phyloP scores from a whole-genome alignment of 2,329 filamentous ascomycete species.

The Aspergillus quadricinctus region DNA sequence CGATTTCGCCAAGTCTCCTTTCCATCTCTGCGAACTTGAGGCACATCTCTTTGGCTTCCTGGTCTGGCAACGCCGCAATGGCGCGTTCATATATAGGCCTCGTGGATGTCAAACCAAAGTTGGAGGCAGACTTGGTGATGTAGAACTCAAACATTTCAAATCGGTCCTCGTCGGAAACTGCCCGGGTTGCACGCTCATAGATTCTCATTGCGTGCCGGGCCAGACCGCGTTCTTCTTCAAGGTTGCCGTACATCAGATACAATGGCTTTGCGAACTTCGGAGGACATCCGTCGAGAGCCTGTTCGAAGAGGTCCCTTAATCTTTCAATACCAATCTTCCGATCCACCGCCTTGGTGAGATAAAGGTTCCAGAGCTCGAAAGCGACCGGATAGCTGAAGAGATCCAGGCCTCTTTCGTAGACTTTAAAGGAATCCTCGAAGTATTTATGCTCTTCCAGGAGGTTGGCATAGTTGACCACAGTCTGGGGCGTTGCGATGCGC shows the following conservation, averaged over 20 bases:
- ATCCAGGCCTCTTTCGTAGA: constrained; percentile 92
- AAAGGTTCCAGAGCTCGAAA: constrained; percentile 98
- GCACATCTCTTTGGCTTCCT: constrained; percentile 94
- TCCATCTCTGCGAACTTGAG: constrained; percentile 99
- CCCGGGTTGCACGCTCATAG: constrained; percentile 92
- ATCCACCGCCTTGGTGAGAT: constrained; percentile 94
- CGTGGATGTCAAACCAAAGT: constrained; percentile 94
- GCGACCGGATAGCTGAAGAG: constrained; percentile 98
- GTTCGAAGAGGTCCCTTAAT: constrained; percentile 90
- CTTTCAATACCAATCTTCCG: constrained; percentile 94
- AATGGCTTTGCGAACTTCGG: constrained; percentile 94
- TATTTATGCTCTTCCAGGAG: constrained; percentile 91
- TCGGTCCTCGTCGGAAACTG: constrained; percentile 89
- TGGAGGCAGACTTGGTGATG: constrained; percentile 96
- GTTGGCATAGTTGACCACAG: constrained; percentile 97
- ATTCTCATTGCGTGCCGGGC: constrained; percentile 98
- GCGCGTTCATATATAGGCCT: constrained; percentile 94
- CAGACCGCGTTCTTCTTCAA: constrained; percentile 92
- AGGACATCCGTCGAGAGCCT: constrained; percentile 90
- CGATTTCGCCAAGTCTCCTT: constrained; percentile 83
- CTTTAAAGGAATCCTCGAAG: constrained; percentile 95
- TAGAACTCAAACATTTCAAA: constrained; percentile 99
- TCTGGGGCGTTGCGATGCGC: constrained; percentile 95
- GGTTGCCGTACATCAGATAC: constrained; percentile 96
- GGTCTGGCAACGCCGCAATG: constrained; percentile 87